Conservation (phyloP, 306 rosid genomes). For the Arachis stenosperma region DNA sequence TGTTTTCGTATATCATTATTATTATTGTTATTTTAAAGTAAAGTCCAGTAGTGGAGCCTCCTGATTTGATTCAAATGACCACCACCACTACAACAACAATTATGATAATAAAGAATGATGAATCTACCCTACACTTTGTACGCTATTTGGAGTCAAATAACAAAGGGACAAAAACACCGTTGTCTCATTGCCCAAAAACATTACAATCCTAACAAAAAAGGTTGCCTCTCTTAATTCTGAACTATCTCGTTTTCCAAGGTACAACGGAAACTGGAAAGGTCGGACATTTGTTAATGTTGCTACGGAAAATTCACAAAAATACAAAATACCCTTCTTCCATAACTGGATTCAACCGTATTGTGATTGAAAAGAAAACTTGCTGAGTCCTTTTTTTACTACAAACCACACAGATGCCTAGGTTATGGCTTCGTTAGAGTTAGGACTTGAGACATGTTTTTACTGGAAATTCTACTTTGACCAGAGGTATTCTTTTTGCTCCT, state of each 20-base stretch:
- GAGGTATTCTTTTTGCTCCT: not conserved
- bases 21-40: too few relatives aligned
- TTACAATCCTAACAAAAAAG: not conserved
- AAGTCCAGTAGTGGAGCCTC: not conserved
- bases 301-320: not conserved
- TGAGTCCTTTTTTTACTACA: constrained; percentile 2
- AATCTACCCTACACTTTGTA: not conserved
- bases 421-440: not conserved
- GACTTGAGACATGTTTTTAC: not conserved
- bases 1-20: too few relatives aligned
- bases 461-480: not conserved
- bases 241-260: not conserved
- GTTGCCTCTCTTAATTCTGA: not conserved
- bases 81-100: not conserved
- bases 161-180: not conserved
- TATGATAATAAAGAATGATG: not conserved
- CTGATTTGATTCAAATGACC: constrained; percentile 18
- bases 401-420: not conserved
- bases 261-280: not conserved
- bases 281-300: not conserved
- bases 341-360: not conserved
- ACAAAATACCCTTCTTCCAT: not conserved
- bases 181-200: not conserved
- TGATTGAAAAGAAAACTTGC: not conserved
- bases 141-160: constrained; percentile 23